These are phyloP conservation scores for Panicum hallii DNA, from an alignment of 202 grass and related monocot genomes.

Conservation along the genomic window DNA sequence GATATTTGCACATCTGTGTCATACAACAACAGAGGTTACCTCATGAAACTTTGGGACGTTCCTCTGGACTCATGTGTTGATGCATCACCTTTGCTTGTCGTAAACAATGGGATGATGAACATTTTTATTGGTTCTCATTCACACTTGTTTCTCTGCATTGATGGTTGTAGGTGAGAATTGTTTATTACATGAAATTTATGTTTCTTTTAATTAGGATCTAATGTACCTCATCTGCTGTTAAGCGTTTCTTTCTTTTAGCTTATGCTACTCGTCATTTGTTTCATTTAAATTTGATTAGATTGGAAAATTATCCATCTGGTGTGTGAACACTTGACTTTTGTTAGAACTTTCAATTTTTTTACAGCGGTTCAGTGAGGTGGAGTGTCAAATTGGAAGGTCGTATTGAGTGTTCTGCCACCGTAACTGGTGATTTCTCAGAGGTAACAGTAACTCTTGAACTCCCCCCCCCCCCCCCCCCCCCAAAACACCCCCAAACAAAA, in stretches of 20 bases:
- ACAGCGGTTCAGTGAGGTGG: conserved; percentile 78
- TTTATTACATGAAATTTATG: conserved; percentile 21
- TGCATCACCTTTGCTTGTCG: conserved; percentile 90
- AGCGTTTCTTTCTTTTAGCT: neutral
- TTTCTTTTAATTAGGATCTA: conserved; percentile 27
- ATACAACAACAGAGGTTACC: conserved; percentile 45
- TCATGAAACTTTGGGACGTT: conserved; percentile 77
- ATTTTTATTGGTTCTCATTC: conserved; percentile 95
- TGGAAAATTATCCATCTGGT: neutral
- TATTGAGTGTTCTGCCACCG: conserved; percentile 76
- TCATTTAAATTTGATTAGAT: conserved; percentile 23
- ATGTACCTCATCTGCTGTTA: neutral
- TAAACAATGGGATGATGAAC: conserved; percentile 62
- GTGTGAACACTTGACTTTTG: conserved; percentile 40
- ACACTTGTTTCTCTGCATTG: conserved; percentile 75
- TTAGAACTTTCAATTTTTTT: conserved; percentile 46
- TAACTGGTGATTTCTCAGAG: conserved; percentile 88
- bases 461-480: no score
- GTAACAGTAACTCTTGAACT: conserved; percentile 43
- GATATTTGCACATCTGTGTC: conserved; percentile 51
- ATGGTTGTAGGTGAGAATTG: conserved; percentile 67
- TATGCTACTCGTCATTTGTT: conserved; percentile 9
- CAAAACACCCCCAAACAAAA: neutral
- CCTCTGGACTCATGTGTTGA: conserved; percentile 88
- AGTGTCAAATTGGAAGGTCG: conserved; percentile 79